Percentiles rank a stretch among this genome's conserved stretches.
phyloP scores from a whole-genome alignment of 1,139 yeast species.

The Candida dubliniensis region DNA sequence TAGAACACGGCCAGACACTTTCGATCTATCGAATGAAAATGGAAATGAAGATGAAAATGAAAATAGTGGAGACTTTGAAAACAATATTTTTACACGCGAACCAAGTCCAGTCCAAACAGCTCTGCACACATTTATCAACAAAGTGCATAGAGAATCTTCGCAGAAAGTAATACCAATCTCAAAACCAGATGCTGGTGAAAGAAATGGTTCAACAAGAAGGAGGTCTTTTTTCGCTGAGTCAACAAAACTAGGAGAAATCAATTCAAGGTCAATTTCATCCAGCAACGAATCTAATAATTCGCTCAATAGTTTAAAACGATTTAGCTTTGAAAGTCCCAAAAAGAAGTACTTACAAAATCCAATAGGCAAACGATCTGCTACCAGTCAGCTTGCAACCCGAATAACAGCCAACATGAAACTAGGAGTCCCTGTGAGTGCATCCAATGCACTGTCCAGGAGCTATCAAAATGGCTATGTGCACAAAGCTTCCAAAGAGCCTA shows the following conservation, averaged over 20 bases:
- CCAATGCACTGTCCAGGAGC: not conserved
- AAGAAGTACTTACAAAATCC: not conserved
- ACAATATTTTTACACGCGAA: not conserved
- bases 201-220: not conserved
- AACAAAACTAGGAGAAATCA: constrained; percentile 13
- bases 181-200: not conserved
- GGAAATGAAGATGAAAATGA: not conserved
- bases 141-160: constrained; percentile 19
- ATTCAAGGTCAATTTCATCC: constrained; percentile 4
- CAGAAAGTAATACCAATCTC: constrained; percentile 7
- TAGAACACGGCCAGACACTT: constrained; percentile 8
- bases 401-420: constrained; percentile 17
- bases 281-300: constrained; percentile 8
- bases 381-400: constrained; percentile 16
- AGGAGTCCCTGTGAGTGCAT: constrained; percentile 8
- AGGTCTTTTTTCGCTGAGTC: constrained; percentile 18
- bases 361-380: constrained; percentile 9
- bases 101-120: constrained; percentile 1
- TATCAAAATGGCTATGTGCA: not conserved
- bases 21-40: constrained; percentile 8
- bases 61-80: not conserved
- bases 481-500: constrained; percentile 10
- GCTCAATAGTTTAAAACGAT: constrained; percentile 4
- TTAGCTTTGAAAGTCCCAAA: not conserved
- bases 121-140: constrained; percentile 18